Base-by-base conservation (phyloP, 2,329 filamentous ascomycete species). In the Penicillium brasilianum region DNA sequence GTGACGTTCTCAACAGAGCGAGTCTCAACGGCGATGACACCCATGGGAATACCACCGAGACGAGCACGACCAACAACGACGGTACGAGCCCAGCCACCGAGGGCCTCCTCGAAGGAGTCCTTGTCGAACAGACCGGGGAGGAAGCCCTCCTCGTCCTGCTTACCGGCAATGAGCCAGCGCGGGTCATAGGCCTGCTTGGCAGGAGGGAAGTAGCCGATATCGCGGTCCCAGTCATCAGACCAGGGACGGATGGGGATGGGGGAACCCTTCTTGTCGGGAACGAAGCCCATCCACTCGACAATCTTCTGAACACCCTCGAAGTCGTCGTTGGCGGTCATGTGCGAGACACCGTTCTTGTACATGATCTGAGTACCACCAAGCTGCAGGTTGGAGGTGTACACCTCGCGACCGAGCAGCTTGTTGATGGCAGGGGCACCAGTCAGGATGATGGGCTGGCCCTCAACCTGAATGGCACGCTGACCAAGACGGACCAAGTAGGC, bases 301-400 rank as follows among this genome's bases (percentile, higher is more conserved):
- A 99, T 98, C 85, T 96, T 96, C 73, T 91, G 93, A 22, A 99
- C 91, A 87, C 95, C 95, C 73, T 94, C 93, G 72, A 99, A 98
- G 82, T 99, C 95, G 74, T 99, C 94, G 70, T 90, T 91, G 73
- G 95, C 95, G 69, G 94, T 97, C 91, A 98, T 94, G 84, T 99
- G 95, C 22, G 95, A 98, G 44, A 99, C 95, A 87, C 95, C 95
- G 78, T 99, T 99, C 83, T 92, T 93, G 88, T 99, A 98, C 95
- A 99, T 99, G 86, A 99, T 99, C 81, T 99, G 95, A n/a, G 95
- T 99, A 71, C 95, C 95, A 88, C 95, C 95, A 67, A 99, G 92
- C 84, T 99, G 95, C 75, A 99, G 82, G 86, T 99, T 99, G 63
- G 95, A 98, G 25, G 95, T 97, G 83, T 99, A 99, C 32, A 99